Conservation (phyloP, 192 early-diverging fungal species). For the Coemansia sp. region DNA sequence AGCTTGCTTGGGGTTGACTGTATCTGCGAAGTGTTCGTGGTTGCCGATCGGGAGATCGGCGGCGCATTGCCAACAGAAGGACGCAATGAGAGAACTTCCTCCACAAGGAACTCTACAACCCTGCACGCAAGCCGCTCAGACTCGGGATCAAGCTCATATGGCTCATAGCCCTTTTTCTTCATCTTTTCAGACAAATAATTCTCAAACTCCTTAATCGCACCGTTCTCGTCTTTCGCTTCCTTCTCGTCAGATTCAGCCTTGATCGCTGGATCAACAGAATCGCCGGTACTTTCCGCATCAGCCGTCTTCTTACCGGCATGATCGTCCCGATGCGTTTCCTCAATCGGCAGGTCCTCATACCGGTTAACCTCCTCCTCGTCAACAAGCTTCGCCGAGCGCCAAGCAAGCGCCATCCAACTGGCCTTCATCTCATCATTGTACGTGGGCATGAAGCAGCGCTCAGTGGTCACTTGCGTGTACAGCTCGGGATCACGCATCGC, state of each 20-base stretch:
- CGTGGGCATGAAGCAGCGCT: conserved; percentile 64
- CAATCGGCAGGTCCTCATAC: conserved; percentile 24
- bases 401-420: conserved; percentile 60
- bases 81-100: conserved; percentile 46
- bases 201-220: conserved; percentile 12
- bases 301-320: background rate
- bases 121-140: conserved; percentile 46
- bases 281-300: background rate
- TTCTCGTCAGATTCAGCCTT: background rate
- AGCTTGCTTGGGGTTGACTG: conserved; percentile 29
- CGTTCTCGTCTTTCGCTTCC: conserved; percentile 7
- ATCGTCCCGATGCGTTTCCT: conserved; percentile 2
- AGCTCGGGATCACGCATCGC: conserved; percentile 66
- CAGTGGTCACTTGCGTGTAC: conserved; percentile 65
- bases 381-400: conserved; percentile 49
- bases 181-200: conserved; percentile 39
- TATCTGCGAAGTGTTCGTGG: background rate
- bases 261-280: background rate
- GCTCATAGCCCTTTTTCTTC: conserved; percentile 25
- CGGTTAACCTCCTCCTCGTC: conserved; percentile 47
- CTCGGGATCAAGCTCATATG: conserved; percentile 45
- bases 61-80: conserved; percentile 13
- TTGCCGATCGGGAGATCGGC: conserved; percentile 12
- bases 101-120: conserved; percentile 45
- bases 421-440: conserved; percentile 65